Base-by-base conservation (phyloP, 495 filamentous ascomycete genomes). In the Aspergillus heteromorphus region DNA sequence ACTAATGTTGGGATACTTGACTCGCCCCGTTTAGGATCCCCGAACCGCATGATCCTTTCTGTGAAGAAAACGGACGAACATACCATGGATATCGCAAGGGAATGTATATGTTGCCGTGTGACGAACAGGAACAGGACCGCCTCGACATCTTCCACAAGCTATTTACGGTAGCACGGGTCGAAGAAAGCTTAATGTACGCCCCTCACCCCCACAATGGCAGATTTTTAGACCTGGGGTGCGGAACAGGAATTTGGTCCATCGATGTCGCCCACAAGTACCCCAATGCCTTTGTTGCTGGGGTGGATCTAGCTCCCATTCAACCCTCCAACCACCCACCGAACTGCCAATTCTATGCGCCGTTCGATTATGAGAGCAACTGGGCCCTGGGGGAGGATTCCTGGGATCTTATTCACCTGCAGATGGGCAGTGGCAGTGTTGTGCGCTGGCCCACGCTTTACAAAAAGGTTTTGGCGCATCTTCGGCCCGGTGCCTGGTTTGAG, bases 231-330 rank as follows among this genome's bases (percentile, higher is more conserved):
- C 66, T 96, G 45, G 92, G 92, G 21, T 89, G 86, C 56, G 92
- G 92, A 10, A 95, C 92, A 0, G 91, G 92, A 5, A 92, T 96
- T 45, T 96, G 92, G 92, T 80, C 83, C 18, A 92, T 95, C 61
- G 87, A 93, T 58, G 85, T 96, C 71, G 88, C 88, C 42, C 81
- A 82, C 51, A 81, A 81, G 67, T 87, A 84, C 59, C 74, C 73
- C 16, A 65, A 83, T 34, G 73, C 83, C 10, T 73, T 81, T 67
- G 85, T 95, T 31, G 72, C 83, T 31, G 89, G 89, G 5, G 76
- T 89, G 9, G 92, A 95, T 69, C 77, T 97, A 1, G 83, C 85
- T 6, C 76, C 85, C 20, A 93, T 92, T 50, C 91, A 95, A 61
- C 92, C 92, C 4, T 71, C 80, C 61, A 83, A 79, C 80, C 88